A percentile compares a stretch with the other conserved stretches of the same genome.
phyloP scores from a whole-genome alignment of 805 yeast species.

The Alloascoidea hylecoeti region DNA sequence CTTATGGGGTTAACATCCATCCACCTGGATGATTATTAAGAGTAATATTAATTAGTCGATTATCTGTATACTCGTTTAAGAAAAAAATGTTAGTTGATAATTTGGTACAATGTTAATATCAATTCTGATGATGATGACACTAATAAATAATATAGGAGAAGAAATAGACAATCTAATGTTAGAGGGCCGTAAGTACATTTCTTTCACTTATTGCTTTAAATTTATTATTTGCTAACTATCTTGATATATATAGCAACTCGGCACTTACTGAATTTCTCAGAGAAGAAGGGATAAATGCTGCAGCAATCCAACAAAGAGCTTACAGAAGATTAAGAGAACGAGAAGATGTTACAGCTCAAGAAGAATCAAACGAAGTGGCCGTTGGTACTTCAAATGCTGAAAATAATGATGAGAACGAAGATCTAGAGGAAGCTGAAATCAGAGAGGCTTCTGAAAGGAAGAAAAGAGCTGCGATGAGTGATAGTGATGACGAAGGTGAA shows the following conservation, averaged over 20 bases:
- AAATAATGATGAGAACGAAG: conserved; percentile 4
- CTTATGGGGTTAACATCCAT: too few relatives aligned
- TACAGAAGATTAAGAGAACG: conserved; percentile 18
- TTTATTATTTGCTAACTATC: too few relatives aligned
- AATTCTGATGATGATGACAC: too few relatives aligned
- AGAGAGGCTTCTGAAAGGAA: conserved; percentile 26
- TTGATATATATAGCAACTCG: conserved; percentile 36
- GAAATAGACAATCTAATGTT: not conserved
- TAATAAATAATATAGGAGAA: too few relatives aligned
- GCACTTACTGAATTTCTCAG: conserved; percentile 82
- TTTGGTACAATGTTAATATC: too few relatives aligned
- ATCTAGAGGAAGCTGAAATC: conserved; percentile 16
- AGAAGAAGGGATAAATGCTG: conserved; percentile 83
- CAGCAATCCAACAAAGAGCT: conserved; percentile 39
- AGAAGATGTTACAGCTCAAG: conserved; percentile 9
- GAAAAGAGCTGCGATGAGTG: conserved; percentile 21
- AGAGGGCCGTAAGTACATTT: not conserved
- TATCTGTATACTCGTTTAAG: too few relatives aligned
- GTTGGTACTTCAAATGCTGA: conserved; percentile 4
- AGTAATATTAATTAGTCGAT: too few relatives aligned
- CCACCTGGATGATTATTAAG: too few relatives aligned
- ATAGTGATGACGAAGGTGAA: conserved; percentile 18
- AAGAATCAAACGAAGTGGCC: conserved; percentile 6
- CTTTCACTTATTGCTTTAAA: not conserved
- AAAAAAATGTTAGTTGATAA: too few relatives aligned